A percentile compares a stretch with the other conserved stretches of the same genome.
Conservation (phyloP, 2,329 filamentous ascomycete genomes). For the Chaetothyriales sp. region DNA sequence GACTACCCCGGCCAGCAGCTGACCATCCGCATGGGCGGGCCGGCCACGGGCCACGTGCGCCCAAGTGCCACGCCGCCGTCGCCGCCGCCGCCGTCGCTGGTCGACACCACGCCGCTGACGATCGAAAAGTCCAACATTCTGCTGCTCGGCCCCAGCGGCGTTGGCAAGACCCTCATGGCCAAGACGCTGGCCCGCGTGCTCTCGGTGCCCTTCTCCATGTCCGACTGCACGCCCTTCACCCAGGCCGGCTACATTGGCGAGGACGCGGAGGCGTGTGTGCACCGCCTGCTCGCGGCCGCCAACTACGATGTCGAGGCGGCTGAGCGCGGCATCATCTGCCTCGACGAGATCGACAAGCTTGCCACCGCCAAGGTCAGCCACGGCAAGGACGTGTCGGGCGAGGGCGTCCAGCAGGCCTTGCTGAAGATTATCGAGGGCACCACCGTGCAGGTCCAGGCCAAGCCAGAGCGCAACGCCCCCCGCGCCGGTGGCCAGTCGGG, state of each 20-base stretch:
- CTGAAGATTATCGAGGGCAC: slow-evolving; percentile 94
- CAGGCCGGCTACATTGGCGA: slow-evolving; percentile 97
- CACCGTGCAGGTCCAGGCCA: slow-evolving; percentile 81
- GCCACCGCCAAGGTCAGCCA: slow-evolving; percentile 76
- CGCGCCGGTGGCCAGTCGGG: slow-evolving; percentile 26
- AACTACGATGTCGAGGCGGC: slow-evolving; percentile 76
- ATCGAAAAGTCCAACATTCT: slow-evolving; percentile 95
- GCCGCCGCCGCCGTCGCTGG: slow-evolving; percentile 26
- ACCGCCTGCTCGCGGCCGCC: slow-evolving; percentile 74
- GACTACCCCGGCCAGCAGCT: slow-evolving; percentile 50
- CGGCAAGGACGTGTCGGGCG: slow-evolving; percentile 85
- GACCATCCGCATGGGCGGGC: slow-evolving; percentile 29
- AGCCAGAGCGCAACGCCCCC: slow-evolving; percentile 38
- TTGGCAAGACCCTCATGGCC: slow-evolving; percentile 87
- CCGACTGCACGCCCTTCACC: slow-evolving; percentile 89
- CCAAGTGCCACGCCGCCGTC: not conserved
- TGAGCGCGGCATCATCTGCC: slow-evolving; percentile 83
- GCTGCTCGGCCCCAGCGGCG: slow-evolving; percentile 79
- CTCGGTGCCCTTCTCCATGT: slow-evolving; percentile 91
- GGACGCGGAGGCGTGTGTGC: slow-evolving; percentile 91
- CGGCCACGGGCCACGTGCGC: not conserved
- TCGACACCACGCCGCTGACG: slow-evolving; percentile 49
- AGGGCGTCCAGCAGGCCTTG: slow-evolving; percentile 90
- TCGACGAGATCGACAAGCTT: slow-evolving; percentile 97
- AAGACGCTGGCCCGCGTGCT: slow-evolving; percentile 83